Percentiles rank a stretch among this genome's conserved stretches.
Evolutionary conservation across 371 early-diverging fungal species (phyloP).

Genomic region (Saksenaea vasiformis): DNA sequence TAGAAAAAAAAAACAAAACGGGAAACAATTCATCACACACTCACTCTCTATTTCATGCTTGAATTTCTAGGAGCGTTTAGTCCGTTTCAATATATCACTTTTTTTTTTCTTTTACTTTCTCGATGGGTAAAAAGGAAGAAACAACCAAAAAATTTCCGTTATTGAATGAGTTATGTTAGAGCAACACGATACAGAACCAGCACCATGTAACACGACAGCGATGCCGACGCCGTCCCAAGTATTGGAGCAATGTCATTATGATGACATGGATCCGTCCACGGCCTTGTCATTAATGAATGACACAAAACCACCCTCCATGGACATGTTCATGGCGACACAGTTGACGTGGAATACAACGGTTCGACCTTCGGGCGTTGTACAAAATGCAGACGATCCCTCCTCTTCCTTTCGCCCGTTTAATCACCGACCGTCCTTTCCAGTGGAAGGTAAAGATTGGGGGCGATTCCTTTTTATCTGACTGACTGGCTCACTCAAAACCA

Average conservation of each 20-base stretch:
- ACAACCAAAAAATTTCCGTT: constrained; percentile 3
- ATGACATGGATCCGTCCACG: neutral
- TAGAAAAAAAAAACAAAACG: neutral
- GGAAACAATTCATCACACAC: too few relatives aligned
- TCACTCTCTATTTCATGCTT: neutral
- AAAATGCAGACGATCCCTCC: neutral
- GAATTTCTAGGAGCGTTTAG: neutral
- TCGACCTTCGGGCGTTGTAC: neutral
- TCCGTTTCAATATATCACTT: neutral
- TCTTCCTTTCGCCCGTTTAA: neutral
- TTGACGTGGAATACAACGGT: neutral
- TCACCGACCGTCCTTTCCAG: neutral
- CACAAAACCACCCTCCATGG: neutral
- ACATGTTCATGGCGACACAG: neutral
- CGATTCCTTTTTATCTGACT: too few relatives aligned
- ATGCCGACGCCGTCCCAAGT: neutral
- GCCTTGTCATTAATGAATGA: neutral
- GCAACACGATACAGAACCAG: neutral
- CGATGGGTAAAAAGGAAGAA: constrained; percentile 4
- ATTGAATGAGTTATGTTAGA: neutral
- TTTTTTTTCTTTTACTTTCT: neutral
- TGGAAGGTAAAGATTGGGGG: too few relatives aligned
- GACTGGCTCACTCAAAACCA: too few relatives aligned
- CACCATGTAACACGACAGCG: neutral
- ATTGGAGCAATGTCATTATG: neutral